These are phyloP conservation scores for Yamadazyma laniorum DNA, from an alignment of 805 yeast species.

Conservation along the genomic window DNA sequence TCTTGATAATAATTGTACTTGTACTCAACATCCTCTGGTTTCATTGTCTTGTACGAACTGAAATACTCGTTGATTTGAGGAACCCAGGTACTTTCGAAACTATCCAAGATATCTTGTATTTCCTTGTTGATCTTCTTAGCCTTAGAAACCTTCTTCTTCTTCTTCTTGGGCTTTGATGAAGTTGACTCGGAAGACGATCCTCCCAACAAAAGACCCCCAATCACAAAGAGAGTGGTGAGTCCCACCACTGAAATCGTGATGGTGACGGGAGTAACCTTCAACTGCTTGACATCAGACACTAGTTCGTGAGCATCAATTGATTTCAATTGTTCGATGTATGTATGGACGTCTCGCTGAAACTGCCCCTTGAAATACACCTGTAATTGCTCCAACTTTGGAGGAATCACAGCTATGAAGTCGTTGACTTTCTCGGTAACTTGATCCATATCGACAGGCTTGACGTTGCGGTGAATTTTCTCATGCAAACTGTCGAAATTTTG, in stretches of 20 bases:
- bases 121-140: conserved; percentile 41
- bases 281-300: conserved; percentile 26
- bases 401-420: conserved; percentile 8
- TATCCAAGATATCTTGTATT: conserved; percentile 39
- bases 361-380: conserved; percentile 4
- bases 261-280: conserved; percentile 34
- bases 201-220: conserved; percentile 19
- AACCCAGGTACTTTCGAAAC: conserved; percentile 39
- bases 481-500: neutral
- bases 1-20: conserved; percentile 63
- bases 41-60: conserved; percentile 24
- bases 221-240: conserved; percentile 23
- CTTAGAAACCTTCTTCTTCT: conserved; percentile 37
- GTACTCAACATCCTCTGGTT: conserved; percentile 38
- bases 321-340: conserved; percentile 10
- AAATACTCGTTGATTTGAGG: conserved; percentile 37
- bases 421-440: conserved; percentile 12
- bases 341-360: conserved; percentile 8
- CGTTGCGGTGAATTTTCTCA: conserved; percentile 1
- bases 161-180: conserved; percentile 19
- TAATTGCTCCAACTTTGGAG: conserved; percentile 11
- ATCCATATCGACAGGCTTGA: conserved; percentile 2
- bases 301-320: conserved; percentile 20
- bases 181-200: conserved; percentile 1
- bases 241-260: conserved; percentile 26